Evolutionary conservation across 2,329 filamentous ascomycete species (phyloP).

Genomic region (Chaetomium sp.): DNA sequence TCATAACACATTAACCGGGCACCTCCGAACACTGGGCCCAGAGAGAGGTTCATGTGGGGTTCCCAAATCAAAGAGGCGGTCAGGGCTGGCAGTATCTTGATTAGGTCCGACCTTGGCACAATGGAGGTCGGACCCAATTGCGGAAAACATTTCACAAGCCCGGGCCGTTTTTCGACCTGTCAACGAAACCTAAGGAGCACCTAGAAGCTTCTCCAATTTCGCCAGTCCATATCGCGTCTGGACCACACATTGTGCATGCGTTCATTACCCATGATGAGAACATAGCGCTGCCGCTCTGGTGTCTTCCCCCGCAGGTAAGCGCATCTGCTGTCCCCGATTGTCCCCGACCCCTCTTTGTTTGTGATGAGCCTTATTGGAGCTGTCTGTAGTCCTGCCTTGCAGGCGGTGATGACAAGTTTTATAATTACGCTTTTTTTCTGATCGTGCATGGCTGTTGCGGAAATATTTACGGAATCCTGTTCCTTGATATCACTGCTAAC

Average conservation of each 20-base stretch:
- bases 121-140: neutral
- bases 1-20: too few species aligned
- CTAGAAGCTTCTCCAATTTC: neutral
- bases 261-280: slow-evolving; percentile 17
- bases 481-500: slow-evolving; percentile 21
- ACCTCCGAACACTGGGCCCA: too few species aligned
- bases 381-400: slow-evolving; percentile 58
- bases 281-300: slow-evolving; percentile 19
- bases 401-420: slow-evolving; percentile 54
- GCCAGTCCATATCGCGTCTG: neutral
- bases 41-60: too few species aligned
- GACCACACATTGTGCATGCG: neutral
- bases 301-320: slow-evolving; percentile 27
- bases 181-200: neutral
- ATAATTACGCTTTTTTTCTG: slow-evolving; percentile 43
- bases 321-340: neutral
- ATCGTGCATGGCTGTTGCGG: slow-evolving; percentile 10
- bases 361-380: slow-evolving; percentile 71
- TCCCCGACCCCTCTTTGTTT: slow-evolving; percentile 1
- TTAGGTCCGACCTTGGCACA: neutral
- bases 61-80: slow-evolving; percentile 10
- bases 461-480: neutral
- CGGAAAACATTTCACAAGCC: slow-evolving; percentile 8
- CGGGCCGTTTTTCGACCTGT: neutral
- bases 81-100: slow-evolving; percentile 8